Conservation (phyloP, 2,329 filamentous ascomycete genomes). For the Rasamsonia emersonii region DNA sequence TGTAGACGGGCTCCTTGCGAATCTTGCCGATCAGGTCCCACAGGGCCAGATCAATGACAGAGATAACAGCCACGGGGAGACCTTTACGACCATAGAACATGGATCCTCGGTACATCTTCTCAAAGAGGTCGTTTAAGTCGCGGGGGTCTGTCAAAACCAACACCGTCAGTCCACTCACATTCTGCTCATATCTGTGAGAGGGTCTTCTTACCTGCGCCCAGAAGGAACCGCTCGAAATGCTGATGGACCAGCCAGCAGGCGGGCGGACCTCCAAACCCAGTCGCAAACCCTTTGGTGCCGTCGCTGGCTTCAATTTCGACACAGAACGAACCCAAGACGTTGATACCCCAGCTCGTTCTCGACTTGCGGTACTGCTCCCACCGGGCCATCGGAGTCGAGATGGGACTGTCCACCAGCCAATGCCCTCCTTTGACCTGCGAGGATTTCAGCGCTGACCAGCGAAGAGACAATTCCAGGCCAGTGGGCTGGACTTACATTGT, state of each 20-base stretch:
- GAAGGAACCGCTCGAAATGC: conserved; percentile 85
- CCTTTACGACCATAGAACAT: conserved; percentile 98
- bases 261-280: conserved; percentile 85
- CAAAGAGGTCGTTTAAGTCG: conserved; percentile 85
- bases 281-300: conserved; percentile 89
- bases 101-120: conserved; percentile 91
- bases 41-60: conserved; percentile 83
- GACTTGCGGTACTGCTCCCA: conserved; percentile 85
- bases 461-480: too few relatives aligned
- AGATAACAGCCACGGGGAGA: conserved; percentile 81
- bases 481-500: conserved; percentile 90
- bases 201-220: conserved; percentile 55
- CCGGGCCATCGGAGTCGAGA: conserved; percentile 83
- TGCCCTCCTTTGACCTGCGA: conserved; percentile 42
- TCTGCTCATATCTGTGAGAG: background rate
- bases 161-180: conserved; percentile 8
- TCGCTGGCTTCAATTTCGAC: conserved; percentile 82
- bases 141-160: conserved; percentile 56
- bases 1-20: conserved; percentile 86
- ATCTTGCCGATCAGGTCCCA: conserved; percentile 93
- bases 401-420: conserved; percentile 86
- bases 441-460: too few relatives aligned
- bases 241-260: conserved; percentile 90
- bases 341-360: conserved; percentile 90
- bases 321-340: conserved; percentile 85